Conservation (phyloP, 768 basidiomycete species). For the Hemileccinum impolitum region DNA sequence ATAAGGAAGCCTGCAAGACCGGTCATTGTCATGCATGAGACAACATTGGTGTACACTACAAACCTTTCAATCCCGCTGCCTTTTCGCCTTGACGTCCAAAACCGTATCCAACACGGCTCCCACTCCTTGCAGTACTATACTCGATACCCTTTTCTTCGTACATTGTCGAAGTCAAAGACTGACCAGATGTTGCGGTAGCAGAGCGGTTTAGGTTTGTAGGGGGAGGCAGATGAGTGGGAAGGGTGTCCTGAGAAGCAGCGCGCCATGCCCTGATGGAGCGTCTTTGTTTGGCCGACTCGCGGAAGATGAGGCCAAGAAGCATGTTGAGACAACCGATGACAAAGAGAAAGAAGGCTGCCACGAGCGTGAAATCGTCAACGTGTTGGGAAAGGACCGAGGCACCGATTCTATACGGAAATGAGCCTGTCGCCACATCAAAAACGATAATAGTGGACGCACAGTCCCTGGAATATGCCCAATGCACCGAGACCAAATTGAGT, state of each 20-base stretch:
- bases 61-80: conserved; percentile 59
- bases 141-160: conserved; percentile 32
- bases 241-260: conserved; percentile 45
- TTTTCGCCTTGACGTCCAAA: conserved; percentile 81
- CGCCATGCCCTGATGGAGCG: conserved; percentile 67
- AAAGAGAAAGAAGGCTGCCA: conserved; percentile 90
- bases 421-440: conserved; percentile 1
- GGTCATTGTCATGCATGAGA: conserved; percentile 5
- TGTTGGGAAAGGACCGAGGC: conserved; percentile 72
- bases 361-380: conserved; percentile 86
- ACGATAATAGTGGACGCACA: conserved; percentile 45
- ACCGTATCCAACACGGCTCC: conserved; percentile 55
- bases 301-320: conserved; percentile 70
- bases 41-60: conserved; percentile 7
- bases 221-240: conserved; percentile 42
- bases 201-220: conserved; percentile 24
- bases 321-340: conserved; percentile 88
- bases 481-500: conserved; percentile 81
- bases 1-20: conserved; percentile 46
- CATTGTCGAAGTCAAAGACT: conserved; percentile 23
- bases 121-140: conserved; percentile 17
- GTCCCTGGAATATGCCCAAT: conserved; percentile 82
- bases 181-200: conserved; percentile 20
- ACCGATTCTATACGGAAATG: conserved; percentile 47
- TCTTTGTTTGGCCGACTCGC: conserved; percentile 55